Evolutionary conservation across 257 asterid genomes (phyloP).

Genomic region (Henckelia pumila): DNA sequence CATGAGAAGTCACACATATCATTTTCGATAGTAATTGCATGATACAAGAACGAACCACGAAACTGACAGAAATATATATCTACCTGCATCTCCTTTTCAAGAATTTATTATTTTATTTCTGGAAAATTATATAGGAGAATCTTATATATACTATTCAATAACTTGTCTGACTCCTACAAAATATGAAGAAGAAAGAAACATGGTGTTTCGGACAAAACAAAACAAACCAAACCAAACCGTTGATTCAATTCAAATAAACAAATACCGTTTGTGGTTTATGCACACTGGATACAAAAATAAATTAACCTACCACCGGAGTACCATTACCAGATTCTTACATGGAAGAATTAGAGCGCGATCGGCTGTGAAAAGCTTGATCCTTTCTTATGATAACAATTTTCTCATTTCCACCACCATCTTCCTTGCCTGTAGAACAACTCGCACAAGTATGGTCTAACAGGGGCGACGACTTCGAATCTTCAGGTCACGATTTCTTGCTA

Average conservation of each 20-base stretch:
- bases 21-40: background rate
- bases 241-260: background rate
- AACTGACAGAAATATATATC: background rate
- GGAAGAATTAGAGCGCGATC: conserved; percentile 26
- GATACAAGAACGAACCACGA: background rate
- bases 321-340: background rate
- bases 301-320: background rate
- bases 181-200: too few relatives aligned
- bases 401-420: conserved; percentile 18
- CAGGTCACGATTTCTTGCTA: too few relatives aligned
- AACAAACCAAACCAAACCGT: too few relatives aligned
- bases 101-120: background rate
- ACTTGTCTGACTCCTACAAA: too few relatives aligned
- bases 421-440: conserved; percentile 11
- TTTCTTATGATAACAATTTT: conserved; percentile 42
- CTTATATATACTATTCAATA: too few relatives aligned
- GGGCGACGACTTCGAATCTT: too few relatives aligned
- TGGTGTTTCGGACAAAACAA: background rate
- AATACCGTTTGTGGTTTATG: background rate
- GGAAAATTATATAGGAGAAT: too few relatives aligned
- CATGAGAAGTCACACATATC: background rate
- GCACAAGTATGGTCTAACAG: too few relatives aligned
- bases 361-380: conserved; percentile 36
- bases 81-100: background rate
- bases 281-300: background rate